These are phyloP conservation scores for Nemania abortiva DNA, from an alignment of 2,329 filamentous ascomycete genomes.

Conservation along the genomic window DNA sequence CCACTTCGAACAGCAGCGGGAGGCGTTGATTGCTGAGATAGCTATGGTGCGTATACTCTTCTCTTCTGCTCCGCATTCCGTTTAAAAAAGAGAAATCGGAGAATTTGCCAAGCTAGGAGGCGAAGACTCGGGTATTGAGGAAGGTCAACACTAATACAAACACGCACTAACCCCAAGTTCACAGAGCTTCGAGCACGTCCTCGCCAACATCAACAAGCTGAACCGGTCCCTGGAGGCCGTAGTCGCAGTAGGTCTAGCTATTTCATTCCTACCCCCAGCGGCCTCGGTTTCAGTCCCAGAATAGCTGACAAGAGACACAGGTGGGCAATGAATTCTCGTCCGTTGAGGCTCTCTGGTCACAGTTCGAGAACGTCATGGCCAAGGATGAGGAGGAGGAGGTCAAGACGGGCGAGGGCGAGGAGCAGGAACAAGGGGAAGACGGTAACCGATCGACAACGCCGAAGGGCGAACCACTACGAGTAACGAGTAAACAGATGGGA, in stretches of 20 bases:
- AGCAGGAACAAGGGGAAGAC: slow-evolving; percentile 45
- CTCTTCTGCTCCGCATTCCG: too few species aligned
- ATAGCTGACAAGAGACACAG: slow-evolving; percentile 56
- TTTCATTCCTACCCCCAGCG: background rate
- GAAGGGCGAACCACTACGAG: slow-evolving; percentile 24
- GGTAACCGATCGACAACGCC: slow-evolving; percentile 35
- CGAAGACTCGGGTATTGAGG: too few species aligned
- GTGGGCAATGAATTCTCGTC: slow-evolving; percentile 98
- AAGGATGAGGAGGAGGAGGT: slow-evolving; percentile 68
- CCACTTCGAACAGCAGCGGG: slow-evolving; percentile 83
- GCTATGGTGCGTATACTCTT: slow-evolving; percentile 67
- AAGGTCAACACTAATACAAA: too few species aligned
- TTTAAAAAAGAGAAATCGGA: too few species aligned
- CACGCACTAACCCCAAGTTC: background rate
- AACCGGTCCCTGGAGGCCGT: slow-evolving; percentile 93
- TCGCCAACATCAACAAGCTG: slow-evolving; percentile 95
- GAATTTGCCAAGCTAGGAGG: too few species aligned
- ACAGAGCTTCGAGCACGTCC: slow-evolving; percentile 85
- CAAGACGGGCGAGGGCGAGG: slow-evolving; percentile 47
- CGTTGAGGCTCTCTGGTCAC: slow-evolving; percentile 95
- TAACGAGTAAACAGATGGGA: background rate
- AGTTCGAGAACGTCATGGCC: slow-evolving; percentile 96
- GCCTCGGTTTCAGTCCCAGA: background rate
- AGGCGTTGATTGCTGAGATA: slow-evolving; percentile 77
- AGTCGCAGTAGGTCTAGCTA: slow-evolving; percentile 73